These are phyloP conservation scores for Fonsecaea monophora DNA, from an alignment of 2,329 filamentous ascomycete genomes.

Conservation along the genomic window DNA sequence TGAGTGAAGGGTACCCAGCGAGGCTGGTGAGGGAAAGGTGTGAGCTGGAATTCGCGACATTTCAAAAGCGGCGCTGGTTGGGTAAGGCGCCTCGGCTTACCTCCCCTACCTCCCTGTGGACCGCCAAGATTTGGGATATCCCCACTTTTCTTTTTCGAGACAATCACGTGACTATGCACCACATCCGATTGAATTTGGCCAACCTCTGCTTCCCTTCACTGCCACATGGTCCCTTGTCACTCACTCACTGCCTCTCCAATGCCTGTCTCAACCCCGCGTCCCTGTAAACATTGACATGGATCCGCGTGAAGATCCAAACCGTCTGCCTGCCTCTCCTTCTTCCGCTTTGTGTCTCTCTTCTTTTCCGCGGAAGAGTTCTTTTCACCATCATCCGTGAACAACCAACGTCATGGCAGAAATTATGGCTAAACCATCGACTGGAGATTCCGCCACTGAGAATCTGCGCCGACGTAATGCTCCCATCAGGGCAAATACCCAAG, in stretches of 20 bases:
- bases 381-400: slow-evolving; percentile 8
- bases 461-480: slow-evolving; percentile 57
- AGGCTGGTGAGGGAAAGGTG: too few species aligned
- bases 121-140: too few species aligned
- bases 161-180: neutral
- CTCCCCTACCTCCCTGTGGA: too few species aligned
- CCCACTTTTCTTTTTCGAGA: too few species aligned
- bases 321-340: neutral
- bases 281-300: neutral
- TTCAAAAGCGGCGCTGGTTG: too few species aligned
- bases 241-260: slow-evolving; percentile 1
- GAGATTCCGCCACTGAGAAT: slow-evolving; percentile 43
- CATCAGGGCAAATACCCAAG: slow-evolving; percentile 44
- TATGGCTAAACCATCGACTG: slow-evolving; percentile 25
- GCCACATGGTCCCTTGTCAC: neutral
- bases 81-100: too few species aligned
- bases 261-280: neutral
- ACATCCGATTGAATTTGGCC: neutral
- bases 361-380: neutral
- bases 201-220: slow-evolving; percentile 13
- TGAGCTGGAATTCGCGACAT: too few species aligned
- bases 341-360: neutral
- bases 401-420: slow-evolving; percentile 6
- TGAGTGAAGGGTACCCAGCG: too few species aligned
- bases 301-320: neutral